Evolutionary conservation across 805 yeast species (phyloP).

Genomic region (Starmerella cellae): DNA sequence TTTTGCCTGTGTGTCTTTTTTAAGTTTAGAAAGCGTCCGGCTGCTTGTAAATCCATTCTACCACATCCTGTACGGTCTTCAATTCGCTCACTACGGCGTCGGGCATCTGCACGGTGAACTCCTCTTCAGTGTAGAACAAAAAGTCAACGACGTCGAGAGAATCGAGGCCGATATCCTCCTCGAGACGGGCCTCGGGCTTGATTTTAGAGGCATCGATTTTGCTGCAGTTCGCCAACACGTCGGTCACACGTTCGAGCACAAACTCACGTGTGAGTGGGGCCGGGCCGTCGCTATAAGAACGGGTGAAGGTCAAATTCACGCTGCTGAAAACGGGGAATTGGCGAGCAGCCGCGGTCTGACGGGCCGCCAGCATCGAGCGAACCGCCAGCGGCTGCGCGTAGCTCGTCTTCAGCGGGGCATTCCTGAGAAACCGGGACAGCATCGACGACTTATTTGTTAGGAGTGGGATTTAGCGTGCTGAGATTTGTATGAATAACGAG

Average conservation of each 20-base stretch:
- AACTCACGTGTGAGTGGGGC: constrained; percentile 62
- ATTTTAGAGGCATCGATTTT: constrained; percentile 34
- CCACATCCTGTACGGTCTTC: constrained; percentile 83
- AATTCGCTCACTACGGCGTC: constrained; percentile 74
- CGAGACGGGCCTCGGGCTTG: constrained; percentile 31
- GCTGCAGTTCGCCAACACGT: constrained; percentile 54
- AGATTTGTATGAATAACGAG: too few species aligned
- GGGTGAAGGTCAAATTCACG: not conserved
- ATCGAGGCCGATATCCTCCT: constrained; percentile 64
- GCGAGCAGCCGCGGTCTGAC: not conserved
- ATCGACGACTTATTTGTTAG: not conserved
- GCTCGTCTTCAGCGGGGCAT: not conserved
- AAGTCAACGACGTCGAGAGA: constrained; percentile 91
- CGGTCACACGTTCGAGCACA: constrained; percentile 66
- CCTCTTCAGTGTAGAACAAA: constrained; percentile 89
- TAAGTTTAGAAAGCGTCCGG: constrained; percentile 27
- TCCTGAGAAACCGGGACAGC: not conserved
- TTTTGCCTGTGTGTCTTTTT: not conserved
- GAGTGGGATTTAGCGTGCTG: too few species aligned
- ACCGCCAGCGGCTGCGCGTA: constrained; percentile 1
- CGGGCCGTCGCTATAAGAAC: constrained; percentile 30
- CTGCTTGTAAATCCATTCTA: constrained; percentile 60
- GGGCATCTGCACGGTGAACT: constrained; percentile 36
- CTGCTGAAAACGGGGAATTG: not conserved
- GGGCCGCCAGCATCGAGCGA: not conserved